phyloP scores from a whole-genome alignment of 2,329 filamentous ascomycete genomes.

The Ceratocystis colombiana region DNA sequence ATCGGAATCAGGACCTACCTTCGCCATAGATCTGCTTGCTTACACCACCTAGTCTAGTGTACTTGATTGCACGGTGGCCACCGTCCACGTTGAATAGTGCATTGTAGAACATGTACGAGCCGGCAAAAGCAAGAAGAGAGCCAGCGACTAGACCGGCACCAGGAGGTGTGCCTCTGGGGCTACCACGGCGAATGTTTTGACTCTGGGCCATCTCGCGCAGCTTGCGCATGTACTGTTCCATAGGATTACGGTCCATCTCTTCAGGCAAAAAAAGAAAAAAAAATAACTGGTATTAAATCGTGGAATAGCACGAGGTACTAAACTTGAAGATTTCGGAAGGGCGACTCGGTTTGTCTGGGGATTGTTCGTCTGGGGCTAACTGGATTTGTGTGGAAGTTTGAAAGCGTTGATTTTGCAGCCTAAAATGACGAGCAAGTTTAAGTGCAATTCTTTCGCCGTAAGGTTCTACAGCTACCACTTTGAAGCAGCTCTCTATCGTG shows the following conservation, averaged over 20 bases:
- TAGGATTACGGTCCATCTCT: constrained; percentile 32
- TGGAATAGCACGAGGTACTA: not conserved
- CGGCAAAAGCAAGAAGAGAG: constrained; percentile 39
- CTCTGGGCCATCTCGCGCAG: constrained; percentile 41
- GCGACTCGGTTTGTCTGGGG: not conserved
- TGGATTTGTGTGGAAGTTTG: no score
- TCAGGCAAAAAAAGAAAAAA: not conserved
- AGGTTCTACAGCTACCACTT: constrained; percentile 17
- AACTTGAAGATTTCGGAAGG: not conserved
- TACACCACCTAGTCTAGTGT: constrained; percentile 83
- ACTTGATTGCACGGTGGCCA: constrained; percentile 98
- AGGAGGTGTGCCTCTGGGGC: constrained; percentile 35
- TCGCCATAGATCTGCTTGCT: constrained; percentile 93
- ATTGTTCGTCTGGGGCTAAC: not conserved
- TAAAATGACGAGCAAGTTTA: not conserved
- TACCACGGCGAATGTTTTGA: constrained; percentile 36
- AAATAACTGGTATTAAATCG: not conserved
- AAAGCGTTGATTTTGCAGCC: not conserved
- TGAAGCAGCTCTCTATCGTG: not conserved
- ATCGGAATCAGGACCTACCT: constrained; percentile 46
- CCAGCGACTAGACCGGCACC: constrained; percentile 37
- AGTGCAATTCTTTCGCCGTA: constrained; percentile 9
- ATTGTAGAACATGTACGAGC: constrained; percentile 45
- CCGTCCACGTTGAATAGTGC: constrained; percentile 79
- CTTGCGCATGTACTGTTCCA: constrained; percentile 44